Base-by-base conservation (phyloP, 306 rosid genomes). In the Sphenostylis stenocarpa region DNA sequence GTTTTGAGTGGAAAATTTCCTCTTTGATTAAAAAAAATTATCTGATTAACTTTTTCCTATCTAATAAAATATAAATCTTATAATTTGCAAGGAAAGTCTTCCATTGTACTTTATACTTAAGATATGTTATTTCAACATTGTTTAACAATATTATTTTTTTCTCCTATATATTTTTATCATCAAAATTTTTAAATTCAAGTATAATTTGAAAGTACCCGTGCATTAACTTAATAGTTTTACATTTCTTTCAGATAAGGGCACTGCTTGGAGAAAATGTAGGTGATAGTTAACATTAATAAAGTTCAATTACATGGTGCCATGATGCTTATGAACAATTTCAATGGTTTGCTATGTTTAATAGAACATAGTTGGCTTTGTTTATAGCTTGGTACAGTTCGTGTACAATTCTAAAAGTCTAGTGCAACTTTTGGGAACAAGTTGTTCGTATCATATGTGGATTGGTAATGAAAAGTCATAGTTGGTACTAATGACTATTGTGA, bases 211-310 rank as follows among this genome's bases (percentile, higher is more conserved):
- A 34, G 26, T 34, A 62, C 7, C 45, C 16, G 9, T 33, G 15
- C 68, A 33, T 62, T 62, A 62, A 62, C 68, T 62, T 62, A 26
- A 49, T 19, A 64, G 70, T 64, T 64, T 36, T 64, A 64, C 41
- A 64, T 62, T 62, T 62, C 70, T 66, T 66, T 41, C 71, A 66
- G 71, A 66, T 53, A 31, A 7, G 4, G 65, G 49, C 43, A 19
- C 31, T 20, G 34, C 76, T 19, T 53, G 58, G 49, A 20, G 76
- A 14, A 31, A 52, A 49, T 70, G 48, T 49, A 49, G 47, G 61
- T 70, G 62, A 49, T 66, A 43, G 4, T 66, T 41, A 23, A 21
- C 41, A 49, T 36, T 4, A 70, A 19, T 31, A 70, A 70, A 26
- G 45, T 70, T 70, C 24, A 51, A 49, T 49, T 60, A 70, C 33